Base-by-base conservation (phyloP, 345 rosid genomes). In the Noccaea caerulescens region DNA sequence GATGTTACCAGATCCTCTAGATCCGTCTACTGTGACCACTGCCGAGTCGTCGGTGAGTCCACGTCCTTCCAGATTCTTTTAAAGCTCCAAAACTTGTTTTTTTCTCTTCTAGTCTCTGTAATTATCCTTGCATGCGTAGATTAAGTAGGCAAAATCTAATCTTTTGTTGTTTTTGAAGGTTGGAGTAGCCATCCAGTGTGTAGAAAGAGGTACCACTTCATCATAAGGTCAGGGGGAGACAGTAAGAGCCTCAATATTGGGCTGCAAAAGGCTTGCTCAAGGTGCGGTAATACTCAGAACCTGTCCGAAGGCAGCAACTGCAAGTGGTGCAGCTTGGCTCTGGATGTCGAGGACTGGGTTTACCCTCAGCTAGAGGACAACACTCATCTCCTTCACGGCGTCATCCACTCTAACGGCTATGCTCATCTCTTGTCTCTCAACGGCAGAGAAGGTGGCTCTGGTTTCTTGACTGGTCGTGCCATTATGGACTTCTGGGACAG, bases 141-240 rank as follows among this genome's bases (percentile, higher is more conserved):
- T 55, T 20, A 30, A 52, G 37, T 38, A 10, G 8, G 44, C 7
- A 7, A 44, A 61, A 53, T 38, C 36, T 6, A 3, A 27, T 5
- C 41, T 33, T 41, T 16, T 44, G 14, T 33, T 3, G 4, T 16
- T 39, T 16, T 18, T 34, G 1, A 59, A 90, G 93, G 96, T 60
- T 90, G 96, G 93, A 86, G 96, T 72, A 83, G 83, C 2, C 81
- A 90, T 80, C 91, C 93, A 7, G 96, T 90, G 30, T 90, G 91
- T 55, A 68, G 81, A 58, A 90, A 88, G 70, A 75, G 90, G 43
- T 90, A 87, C 58, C 96, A 87, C 73, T 90, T 90, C 73, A 85
- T 90, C 44, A 80, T 90, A 49, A 79, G 87, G 55, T 81, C 82
- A 7, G 64, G 73, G 36, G 72, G 68, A 50, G 63, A 68, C 39